Percentiles rank a stretch among this genome's conserved stretches.
Evolutionary conservation across 225 moss, liverwort and hornwort species (phyloP).

Genomic region (Thuidium tamariscinum): DNA sequence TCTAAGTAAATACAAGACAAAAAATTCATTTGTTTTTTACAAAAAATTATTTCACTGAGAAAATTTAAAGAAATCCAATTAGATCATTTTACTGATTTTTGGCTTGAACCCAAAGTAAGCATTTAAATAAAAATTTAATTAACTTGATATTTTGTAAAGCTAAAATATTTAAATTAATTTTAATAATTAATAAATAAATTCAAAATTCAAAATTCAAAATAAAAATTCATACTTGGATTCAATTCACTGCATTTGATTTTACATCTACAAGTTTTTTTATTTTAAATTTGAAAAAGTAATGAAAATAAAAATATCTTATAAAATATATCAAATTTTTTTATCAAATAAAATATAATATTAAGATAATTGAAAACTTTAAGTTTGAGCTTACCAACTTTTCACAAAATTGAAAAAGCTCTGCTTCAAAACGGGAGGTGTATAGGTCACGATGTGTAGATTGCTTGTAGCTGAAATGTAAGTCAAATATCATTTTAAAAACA

Average conservation of each 20-base stretch:
- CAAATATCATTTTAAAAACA: not conserved
- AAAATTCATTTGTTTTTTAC: not conserved
- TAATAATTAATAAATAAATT: too few relatives aligned
- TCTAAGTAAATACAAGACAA: too few relatives aligned
- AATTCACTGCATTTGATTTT: not conserved
- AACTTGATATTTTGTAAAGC: not conserved
- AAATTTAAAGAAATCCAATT: not conserved
- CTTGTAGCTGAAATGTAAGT: slow-evolving; percentile 46
- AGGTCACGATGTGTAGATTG: slow-evolving; percentile 72
- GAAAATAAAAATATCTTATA: not conserved
- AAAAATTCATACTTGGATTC: not conserved
- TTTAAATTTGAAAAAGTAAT: not conserved
- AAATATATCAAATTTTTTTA: not conserved
- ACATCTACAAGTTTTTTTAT: too few relatives aligned
- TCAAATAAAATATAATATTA: too few relatives aligned
- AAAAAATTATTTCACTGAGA: not conserved
- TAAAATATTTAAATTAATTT: not conserved
- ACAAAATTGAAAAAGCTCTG: slow-evolving; percentile 86
- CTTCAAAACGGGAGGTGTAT: slow-evolving; percentile 68
- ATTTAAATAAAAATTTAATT: not conserved
- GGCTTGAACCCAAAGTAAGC: too few relatives aligned
- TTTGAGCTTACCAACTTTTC: slow-evolving; percentile 60
- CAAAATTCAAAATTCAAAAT: fast-evolving
- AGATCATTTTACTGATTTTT: not conserved
- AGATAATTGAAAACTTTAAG: not conserved